A percentile compares a stretch with the other conserved stretches of the same genome.
These are phyloP conservation scores for Plantago elongata DNA, from an alignment of 257 asterid species.

Conservation along the genomic window DNA sequence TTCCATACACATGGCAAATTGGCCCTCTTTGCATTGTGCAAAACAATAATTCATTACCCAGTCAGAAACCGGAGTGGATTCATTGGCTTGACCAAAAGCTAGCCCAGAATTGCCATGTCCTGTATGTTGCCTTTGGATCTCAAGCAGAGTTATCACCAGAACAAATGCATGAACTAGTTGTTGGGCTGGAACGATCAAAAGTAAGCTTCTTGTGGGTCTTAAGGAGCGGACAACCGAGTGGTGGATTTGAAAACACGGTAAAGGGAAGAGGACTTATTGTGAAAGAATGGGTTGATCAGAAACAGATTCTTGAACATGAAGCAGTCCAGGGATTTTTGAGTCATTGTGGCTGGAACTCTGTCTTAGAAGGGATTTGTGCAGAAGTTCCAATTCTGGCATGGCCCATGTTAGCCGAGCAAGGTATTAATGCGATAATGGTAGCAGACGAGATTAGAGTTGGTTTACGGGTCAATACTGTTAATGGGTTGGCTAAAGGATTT, in stretches of 20 bases:
- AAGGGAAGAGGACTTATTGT: slow-evolving; percentile 46
- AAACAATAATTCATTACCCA: too few species aligned
- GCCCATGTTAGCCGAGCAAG: slow-evolving; percentile 85
- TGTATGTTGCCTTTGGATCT: too few species aligned
- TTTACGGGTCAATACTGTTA: slow-evolving; percentile 28
- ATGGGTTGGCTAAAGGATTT: slow-evolving; percentile 47
- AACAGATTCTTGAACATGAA: slow-evolving; percentile 41
- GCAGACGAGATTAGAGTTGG: slow-evolving; percentile 57
- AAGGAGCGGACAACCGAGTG: too few species aligned
- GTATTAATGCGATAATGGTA: slow-evolving; percentile 48
- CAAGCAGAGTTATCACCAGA: too few species aligned
- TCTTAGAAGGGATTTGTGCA: slow-evolving; percentile 54
- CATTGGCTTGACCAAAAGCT: too few species aligned
- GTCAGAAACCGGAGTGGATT: too few species aligned
- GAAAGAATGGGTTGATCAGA: slow-evolving; percentile 67
- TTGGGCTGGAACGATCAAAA: too few species aligned
- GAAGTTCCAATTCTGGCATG: slow-evolving; percentile 63
- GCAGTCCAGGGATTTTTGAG: slow-evolving; percentile 51
- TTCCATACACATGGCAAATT: too few species aligned
- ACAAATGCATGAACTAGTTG: too few species aligned
- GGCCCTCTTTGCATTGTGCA: too few species aligned
- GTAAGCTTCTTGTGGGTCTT: too few species aligned
- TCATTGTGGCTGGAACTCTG: slow-evolving; percentile 79
- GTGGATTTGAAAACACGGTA: slow-evolving; percentile 6
- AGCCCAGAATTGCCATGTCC: too few species aligned